Base-by-base conservation (phyloP, 169 alveolate genomes). In the Eimeria acervulina region DNA sequence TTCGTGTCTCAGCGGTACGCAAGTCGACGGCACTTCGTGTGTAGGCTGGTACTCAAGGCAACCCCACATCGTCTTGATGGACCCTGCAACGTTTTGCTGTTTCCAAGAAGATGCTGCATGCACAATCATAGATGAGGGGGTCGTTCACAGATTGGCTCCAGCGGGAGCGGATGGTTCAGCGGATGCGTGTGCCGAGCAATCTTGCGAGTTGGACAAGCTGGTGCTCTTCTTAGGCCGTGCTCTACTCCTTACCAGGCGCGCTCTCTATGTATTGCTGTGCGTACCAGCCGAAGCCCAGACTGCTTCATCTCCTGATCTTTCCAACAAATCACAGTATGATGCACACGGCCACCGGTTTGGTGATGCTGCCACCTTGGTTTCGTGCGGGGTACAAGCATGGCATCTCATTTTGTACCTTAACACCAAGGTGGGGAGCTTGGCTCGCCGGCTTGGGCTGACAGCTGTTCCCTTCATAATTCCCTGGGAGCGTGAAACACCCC, bases 61-160 rank as follows among this genome's bases (percentile, higher is more conserved):
- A 21, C 2, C 19, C 66, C 42, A 10, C 81, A 33, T n/a, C 61
- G 83, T 26, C 83, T 87, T 87, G 83, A 87, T 87, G 94, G 63
- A 31, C 47, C 28, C 84, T n/a, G 80, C 63, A 61, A 23, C 40
- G 12, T 31, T 68, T n/a, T 21, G 66, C 47, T 87, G 94, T 44
- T 87, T 87, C 70, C 83, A 61, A 63, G 94, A 87, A 26, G 94
- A 87, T 87, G 94, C 68, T n/a, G 81, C 94, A 28, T 87, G 94
- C 66, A 61, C 40, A 52, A 87, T 87, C 33, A 63, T 87, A 55
- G 42, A 42, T 59, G 94, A 63, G 68, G 63, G n/a, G 66, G 63
- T 38, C 63, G 59, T 59, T 31, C 81, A 31, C 66, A 59, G 78
- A 42, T n/a, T 61, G 44, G 63, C 51, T n/a, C 42, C 47, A 36